Base-by-base conservation (phyloP, 2,329 filamentous ascomycete species). In the Aspergillus eucalypticola region DNA sequence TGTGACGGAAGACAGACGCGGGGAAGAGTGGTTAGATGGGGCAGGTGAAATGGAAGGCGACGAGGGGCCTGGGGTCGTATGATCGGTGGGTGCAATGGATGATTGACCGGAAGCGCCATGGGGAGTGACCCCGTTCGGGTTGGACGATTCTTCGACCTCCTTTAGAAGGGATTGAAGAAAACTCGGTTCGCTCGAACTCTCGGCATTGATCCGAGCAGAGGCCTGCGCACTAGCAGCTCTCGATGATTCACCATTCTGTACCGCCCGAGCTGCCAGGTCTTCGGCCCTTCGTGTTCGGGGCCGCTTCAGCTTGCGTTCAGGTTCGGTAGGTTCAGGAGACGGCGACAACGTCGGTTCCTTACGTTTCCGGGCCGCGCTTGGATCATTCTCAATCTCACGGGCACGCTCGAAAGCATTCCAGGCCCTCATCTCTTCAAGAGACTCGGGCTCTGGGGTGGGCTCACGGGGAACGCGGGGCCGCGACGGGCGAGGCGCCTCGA, bases 321-420 rank as follows among this genome's bases (percentile, higher is more conserved):
- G 90, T 67, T 94, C 86, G 54, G 79, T 77, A 23, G 87, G 86
- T 29, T 83, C 80, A 2, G 84, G 81, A 3, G 92, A 96, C 71
- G 92, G 95, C 55, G 92, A 87, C 78, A 96, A 92, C 60, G 90
- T 87, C 54, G 81, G 79, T 60, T 79, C 81, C 64, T 88, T 76
- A 54, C 75, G 73, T 64, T 81, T 80, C 62, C 79, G 82, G 44
- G 84, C 76, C 54, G 78, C 74, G 49, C 64, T 74, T 0, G 78
- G 73, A 21, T 82, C 76, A 62, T 80, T 82, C 64, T 90, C 84
- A 17, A 85, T 83, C 62, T 93, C 89, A 64, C 91, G 85, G 46
- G 91, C 92, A 73, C 89, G 90, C 67, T 97, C 93, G 64, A 98
- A 88, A 19, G 90, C 92, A 63, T 92, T 91, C 95, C 94, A 97